Base-by-base conservation (phyloP, 129 eudicot species). In the Chrysanthemum lavandulifolium region DNA sequence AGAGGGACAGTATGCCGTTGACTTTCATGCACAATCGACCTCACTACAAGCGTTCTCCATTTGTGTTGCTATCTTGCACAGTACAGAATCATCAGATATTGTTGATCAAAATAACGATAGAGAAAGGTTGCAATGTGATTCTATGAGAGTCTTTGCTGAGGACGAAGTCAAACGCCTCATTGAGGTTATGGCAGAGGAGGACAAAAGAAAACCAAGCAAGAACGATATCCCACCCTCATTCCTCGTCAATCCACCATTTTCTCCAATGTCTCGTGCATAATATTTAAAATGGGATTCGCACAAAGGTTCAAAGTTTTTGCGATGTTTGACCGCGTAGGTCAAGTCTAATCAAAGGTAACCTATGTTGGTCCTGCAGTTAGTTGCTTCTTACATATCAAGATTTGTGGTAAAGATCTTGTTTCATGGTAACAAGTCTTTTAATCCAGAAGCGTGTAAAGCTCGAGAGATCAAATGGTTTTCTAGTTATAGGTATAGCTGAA, bases 211-310 rank as follows among this genome's bases (percentile, higher is more conserved):
- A 59, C 59, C 58, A 25, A 78, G 72, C 50, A 82, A 79, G 75
- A 91, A 76, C 72, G 88, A 78, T 75, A 78, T 55, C 57, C 65
- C 75, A 65, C 82, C 68, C 56, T 92, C 96, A 51, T 92, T 88
- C 69, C 78, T 84, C 57, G 78, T 91, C 83, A 88, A 88, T 61
- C 95, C 97, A 57, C 97, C 97, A 16, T 92, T 92, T 80, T 92
- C 98, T 65, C 98, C 98, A 40, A 92, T 92, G 69, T 82, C 95
- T 36, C 86, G 96, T 25, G 98, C 76, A 59, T 89, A 78, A 65
- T 43, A 40, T 14, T 53, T 23, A 49, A 36, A 27, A 21, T 43
- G 57, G 57, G 69, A 65, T 23, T 54, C 45, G 63, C 19, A 10
- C 36, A 69, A 31, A 68, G 33, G 47, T 63, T 75, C 61, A 0